phyloP scores from a whole-genome alignment of 2,329 filamentous ascomycete species.

The Ophiobolus disseminans region DNA sequence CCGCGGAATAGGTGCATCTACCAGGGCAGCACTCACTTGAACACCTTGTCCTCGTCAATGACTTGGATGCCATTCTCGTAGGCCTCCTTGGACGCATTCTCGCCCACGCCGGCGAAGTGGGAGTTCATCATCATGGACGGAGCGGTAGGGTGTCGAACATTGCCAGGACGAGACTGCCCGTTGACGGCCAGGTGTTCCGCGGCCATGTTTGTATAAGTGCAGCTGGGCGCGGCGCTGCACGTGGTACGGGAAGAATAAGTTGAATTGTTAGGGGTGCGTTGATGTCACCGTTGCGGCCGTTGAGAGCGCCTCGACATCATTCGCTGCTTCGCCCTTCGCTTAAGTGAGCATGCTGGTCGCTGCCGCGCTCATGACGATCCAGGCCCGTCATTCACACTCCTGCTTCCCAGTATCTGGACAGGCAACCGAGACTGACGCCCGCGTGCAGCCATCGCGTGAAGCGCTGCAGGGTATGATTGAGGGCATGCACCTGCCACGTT shows the following conservation, averaged over 20 bases:
- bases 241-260: conserved; percentile 43
- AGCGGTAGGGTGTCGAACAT: conserved; percentile 51
- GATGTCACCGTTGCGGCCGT: conserved; percentile 15
- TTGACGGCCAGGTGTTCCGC: conserved; percentile 41
- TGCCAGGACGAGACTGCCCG: conserved; percentile 45
- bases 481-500: too few relatives aligned
- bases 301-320: conserved; percentile 33
- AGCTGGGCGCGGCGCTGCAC: conserved; percentile 34
- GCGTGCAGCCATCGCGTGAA: conserved; percentile 8
- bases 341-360: conserved; percentile 32
- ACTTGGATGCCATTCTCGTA: conserved; percentile 97
- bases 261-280: conserved; percentile 30
- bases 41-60: conserved; percentile 93
- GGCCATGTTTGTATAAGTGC: conserved; percentile 37
- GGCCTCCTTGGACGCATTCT: conserved; percentile 67
- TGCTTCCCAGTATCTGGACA: conserved; percentile 4
- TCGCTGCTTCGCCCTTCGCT: conserved; percentile 42
- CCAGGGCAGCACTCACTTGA: conserved; percentile 72
- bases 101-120: conserved; percentile 76
- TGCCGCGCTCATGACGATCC: conserved; percentile 36
- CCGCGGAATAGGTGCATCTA: background rate
- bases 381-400: conserved; percentile 28
- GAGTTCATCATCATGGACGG: conserved; percentile 70
- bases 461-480: too few relatives aligned
- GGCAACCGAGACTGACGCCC: conserved; percentile 2